Conservation (phyloP, 1,139 yeast species). For the Scheffersomyces lignicola region DNA sequence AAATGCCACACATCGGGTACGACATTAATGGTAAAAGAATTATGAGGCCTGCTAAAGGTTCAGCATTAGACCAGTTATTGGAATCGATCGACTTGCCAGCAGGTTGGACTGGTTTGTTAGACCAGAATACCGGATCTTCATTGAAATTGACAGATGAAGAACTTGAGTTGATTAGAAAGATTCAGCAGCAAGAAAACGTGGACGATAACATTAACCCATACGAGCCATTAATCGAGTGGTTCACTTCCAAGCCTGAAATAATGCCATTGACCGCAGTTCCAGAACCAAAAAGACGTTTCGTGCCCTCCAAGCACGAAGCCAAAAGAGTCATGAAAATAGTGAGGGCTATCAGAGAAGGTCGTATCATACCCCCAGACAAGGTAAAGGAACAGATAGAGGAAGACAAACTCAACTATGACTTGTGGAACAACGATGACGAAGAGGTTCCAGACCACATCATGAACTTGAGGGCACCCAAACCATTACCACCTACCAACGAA, state of each 20-base stretch:
- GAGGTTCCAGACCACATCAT: slow-evolving; percentile 70
- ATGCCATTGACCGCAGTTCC: slow-evolving; percentile 94
- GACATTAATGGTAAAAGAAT: slow-evolving; percentile 96
- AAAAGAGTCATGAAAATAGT: slow-evolving; percentile 95
- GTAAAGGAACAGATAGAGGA: slow-evolving; percentile 53
- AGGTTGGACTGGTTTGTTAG: slow-evolving; percentile 97
- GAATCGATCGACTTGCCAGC: slow-evolving; percentile 92
- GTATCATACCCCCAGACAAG: slow-evolving; percentile 75
- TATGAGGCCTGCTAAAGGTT: slow-evolving; percentile 97
- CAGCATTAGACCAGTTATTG: slow-evolving; percentile 85
- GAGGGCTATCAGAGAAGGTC: slow-evolving; percentile 92
- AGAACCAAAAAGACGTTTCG: slow-evolving; percentile 95
- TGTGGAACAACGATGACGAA: slow-evolving; percentile 70
- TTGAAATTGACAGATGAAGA: slow-evolving; percentile 88
- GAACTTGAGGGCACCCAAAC: slow-evolving; percentile 92
- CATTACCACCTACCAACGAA: slow-evolving; percentile 95
- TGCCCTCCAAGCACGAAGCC: slow-evolving; percentile 96
- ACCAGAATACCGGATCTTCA: slow-evolving; percentile 85
- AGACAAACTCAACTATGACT: slow-evolving; percentile 59
- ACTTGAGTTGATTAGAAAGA: slow-evolving; percentile 80
- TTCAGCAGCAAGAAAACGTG: slow-evolving; percentile 82
- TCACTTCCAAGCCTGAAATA: slow-evolving; percentile 78
- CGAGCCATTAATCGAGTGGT: slow-evolving; percentile 95
- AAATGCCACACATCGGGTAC: slow-evolving; percentile 96
- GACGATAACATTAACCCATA: slow-evolving; percentile 83